Evolutionary conservation across 176 grass and related monocot species (phyloP).

Genomic region (Oropetium thomaeum): DNA sequence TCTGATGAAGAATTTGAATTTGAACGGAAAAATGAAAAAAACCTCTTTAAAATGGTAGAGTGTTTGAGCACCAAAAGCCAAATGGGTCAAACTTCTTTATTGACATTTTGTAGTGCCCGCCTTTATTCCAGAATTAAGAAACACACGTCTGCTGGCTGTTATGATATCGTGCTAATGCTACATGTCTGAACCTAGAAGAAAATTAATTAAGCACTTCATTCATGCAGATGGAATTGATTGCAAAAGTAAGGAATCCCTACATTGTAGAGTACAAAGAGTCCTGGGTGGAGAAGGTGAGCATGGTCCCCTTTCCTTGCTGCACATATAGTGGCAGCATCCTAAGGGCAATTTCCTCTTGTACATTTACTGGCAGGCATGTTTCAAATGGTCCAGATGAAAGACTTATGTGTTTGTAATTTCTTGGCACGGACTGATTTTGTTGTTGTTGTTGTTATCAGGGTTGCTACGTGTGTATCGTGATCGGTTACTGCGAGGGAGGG

Average conservation of each 20-base stretch:
- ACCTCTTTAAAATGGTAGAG: neutral
- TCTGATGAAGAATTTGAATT: neutral
- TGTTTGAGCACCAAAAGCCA: neutral
- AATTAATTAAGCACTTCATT: conserved; percentile 4
- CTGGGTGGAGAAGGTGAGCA: conserved; percentile 91
- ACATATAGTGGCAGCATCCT: conserved; percentile 34
- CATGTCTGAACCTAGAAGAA: neutral
- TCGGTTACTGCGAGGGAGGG: conserved; percentile 88
- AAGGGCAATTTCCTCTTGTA: conserved; percentile 7
- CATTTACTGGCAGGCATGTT: conserved; percentile 5
- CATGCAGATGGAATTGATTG: conserved; percentile 89
- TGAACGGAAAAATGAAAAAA: neutral
- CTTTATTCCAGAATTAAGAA: neutral
- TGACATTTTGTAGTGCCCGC: neutral
- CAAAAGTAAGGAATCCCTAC: conserved; percentile 84
- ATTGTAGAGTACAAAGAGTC: conserved; percentile 97
- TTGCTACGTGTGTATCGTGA: conserved; percentile 93
- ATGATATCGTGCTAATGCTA: neutral
- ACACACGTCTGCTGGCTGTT: neutral
- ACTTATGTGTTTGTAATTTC: conserved; percentile 23
- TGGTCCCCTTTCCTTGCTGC: conserved; percentile 2
- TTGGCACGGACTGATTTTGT: conserved; percentile 21
- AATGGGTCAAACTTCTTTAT: neutral
- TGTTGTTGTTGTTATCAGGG: conserved; percentile 64
- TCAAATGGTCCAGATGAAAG: conserved; percentile 15